These are phyloP conservation scores for Blastomyces percursus DNA, from an alignment of 2,329 filamentous ascomycete genomes.

Conservation along the genomic window DNA sequence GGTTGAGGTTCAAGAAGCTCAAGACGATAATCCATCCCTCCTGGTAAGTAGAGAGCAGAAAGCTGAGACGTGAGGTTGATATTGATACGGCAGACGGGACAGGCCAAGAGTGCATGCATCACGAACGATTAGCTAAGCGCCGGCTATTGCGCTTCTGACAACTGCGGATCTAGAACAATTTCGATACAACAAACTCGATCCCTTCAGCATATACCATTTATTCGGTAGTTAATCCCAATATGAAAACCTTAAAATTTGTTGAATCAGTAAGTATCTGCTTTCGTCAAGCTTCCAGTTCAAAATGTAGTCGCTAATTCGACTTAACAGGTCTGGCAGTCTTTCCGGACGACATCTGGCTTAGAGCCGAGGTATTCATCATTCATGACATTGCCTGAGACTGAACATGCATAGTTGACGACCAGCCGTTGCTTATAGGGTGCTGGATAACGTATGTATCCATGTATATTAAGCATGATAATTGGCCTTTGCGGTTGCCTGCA, in stretches of 20 bases:
- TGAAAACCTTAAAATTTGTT: slow-evolving; percentile 52
- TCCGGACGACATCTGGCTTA: slow-evolving; percentile 72
- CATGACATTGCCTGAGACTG: not conserved
- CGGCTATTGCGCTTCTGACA: not conserved
- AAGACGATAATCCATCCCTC: no score
- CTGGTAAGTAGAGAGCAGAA: not conserved
- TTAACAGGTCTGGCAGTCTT: slow-evolving; percentile 67
- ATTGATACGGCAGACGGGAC: not conserved
- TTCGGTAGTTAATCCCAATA: slow-evolving; percentile 18
- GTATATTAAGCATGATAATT: not conserved
- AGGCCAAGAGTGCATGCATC: not conserved
- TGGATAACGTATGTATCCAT: slow-evolving; percentile 32
- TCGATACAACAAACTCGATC: no score
- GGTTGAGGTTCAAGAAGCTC: not conserved
- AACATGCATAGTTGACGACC: not conserved
- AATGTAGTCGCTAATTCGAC: slow-evolving; percentile 7
- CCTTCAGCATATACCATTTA: not conserved
- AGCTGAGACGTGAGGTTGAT: not conserved
- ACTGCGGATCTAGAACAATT: not conserved
- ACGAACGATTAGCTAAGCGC: not conserved
- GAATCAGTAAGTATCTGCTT: slow-evolving; percentile 43
- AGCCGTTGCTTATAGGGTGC: slow-evolving; percentile 16
- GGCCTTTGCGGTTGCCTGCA: not conserved
- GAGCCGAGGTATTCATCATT: slow-evolving; percentile 60
- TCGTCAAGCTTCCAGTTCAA: slow-evolving; percentile 12